Evolutionary conservation across 75 land plant genomes (phyloP).

Genomic region (Azolla pinnata): DNA sequence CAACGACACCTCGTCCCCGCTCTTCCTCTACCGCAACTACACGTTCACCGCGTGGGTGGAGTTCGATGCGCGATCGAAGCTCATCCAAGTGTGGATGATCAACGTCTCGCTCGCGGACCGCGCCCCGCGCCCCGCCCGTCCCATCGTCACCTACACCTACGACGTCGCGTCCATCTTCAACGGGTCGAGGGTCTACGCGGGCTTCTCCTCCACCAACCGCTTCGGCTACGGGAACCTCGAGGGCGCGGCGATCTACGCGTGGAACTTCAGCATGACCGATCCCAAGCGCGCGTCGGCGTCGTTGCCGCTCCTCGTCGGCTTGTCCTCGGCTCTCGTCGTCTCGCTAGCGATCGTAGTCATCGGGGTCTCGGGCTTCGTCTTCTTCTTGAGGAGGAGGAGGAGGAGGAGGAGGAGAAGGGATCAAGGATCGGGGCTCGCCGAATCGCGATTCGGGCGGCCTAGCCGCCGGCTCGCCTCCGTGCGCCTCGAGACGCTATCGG

Average conservation of each 20-base stretch:
- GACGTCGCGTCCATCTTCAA: background rate
- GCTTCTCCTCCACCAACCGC: background rate
- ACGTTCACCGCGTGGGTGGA: background rate
- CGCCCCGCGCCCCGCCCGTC: background rate
- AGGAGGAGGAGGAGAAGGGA: background rate
- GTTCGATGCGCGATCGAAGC: background rate
- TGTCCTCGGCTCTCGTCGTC: background rate
- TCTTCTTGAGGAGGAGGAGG: background rate
- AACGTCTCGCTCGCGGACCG: background rate
- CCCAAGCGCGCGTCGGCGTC: background rate
- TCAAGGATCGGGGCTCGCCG: background rate
- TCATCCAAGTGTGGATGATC: slow-evolving; percentile 4
- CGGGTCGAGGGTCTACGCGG: background rate
- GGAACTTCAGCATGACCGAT: background rate
- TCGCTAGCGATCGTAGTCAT: background rate
- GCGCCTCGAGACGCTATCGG: background rate
- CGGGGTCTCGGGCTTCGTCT: background rate
- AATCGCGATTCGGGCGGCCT: no score
- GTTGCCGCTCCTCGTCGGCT: background rate
- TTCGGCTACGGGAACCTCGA: background rate
- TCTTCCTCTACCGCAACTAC: background rate
- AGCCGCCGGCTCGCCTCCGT: no score
- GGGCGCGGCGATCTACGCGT: background rate
- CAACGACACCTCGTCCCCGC: background rate
- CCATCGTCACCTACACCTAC: background rate